Base-by-base conservation (phyloP, 495 filamentous ascomycete species). In the Penicillium chermesinum region DNA sequence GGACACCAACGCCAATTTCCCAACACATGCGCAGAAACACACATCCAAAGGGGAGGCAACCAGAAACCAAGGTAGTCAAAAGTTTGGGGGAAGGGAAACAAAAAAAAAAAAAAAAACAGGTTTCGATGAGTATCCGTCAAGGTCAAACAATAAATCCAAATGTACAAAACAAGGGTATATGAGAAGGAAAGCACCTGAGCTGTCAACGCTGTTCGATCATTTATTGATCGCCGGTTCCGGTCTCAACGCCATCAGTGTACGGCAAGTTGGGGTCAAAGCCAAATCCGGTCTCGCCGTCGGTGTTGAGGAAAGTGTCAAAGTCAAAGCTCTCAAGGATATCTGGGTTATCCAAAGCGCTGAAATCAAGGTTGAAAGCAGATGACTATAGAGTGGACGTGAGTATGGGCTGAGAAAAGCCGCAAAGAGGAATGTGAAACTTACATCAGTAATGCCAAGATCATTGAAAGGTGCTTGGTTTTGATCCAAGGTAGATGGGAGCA, bases 251-350 rank as follows among this genome's bases (percentile, higher is more conserved):
- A 46, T 75, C 78, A 4, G 53, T 50, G 38, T 72, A 73, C 30
- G 66, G 62, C 50, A 71, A 64, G 46, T 58, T 70, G 3, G 70
- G 66, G 46, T 80, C 74, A 47, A 84, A 84, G 15, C 70, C 74
- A 44, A 81, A 76, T 25, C 67, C 68, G 30, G 68, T 65, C 12
- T 71, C 71, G 46, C 77, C 75, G 49, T 82, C 79, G 8, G 77
- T 82, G 51, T 83, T 82, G 41, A 97, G 72, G 79, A 96, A 97
- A 0, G 87, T 89, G 66, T 97, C 91, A 64, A 97, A 97, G 65
- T 97, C 91, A 55, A 97, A 97, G 56, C 87, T 86, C 59, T 89
- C 85, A 40, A 97, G 72, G n/a, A 94, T 84, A 62, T 91, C 78
- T 38, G 71, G 70, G 21, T 75, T 79, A 44, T 80, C 75, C 57